phyloP scores from a whole-genome alignment of 2,329 filamentous ascomycete species.

The Byssothecium circinans region DNA sequence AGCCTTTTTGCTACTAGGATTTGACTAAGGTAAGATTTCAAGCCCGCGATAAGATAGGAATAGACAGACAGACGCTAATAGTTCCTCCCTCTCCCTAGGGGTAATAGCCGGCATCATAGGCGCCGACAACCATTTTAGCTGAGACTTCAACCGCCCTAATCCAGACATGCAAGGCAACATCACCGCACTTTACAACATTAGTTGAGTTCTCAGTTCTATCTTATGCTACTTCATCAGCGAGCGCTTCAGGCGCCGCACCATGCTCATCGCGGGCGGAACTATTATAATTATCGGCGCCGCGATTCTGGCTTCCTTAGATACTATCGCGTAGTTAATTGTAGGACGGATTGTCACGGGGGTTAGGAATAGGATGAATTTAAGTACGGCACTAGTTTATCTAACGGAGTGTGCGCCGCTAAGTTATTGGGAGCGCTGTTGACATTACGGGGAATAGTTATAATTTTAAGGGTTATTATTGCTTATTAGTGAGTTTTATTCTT shows the following conservation, averaged over 20 bases:
- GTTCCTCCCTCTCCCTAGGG: constrained; percentile 6
- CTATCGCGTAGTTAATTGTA: constrained; percentile 28
- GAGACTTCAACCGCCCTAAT: constrained; percentile 43
- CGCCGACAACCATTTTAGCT: constrained; percentile 46
- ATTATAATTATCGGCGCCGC: constrained; percentile 31
- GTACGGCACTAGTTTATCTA: constrained; percentile 9
- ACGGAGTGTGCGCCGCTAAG: constrained; percentile 10
- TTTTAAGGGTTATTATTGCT: constrained; percentile 52
- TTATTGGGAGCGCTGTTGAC: constrained; percentile 52
- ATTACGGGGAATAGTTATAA: constrained; percentile 52
- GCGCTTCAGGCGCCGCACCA: constrained; percentile 24
- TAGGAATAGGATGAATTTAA: constrained; percentile 31
- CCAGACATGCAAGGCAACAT: constrained; percentile 45
- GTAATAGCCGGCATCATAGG: constrained; percentile 41
- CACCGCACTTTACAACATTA: constrained; percentile 37
- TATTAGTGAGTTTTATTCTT: constrained; percentile 43
- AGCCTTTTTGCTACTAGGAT: constrained; percentile 22
- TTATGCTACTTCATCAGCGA: constrained; percentile 28
- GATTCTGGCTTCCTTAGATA: constrained; percentile 22
- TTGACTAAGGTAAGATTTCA: constrained; percentile 30
- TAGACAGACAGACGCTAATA: background rate
- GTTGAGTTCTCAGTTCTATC: constrained; percentile 29
- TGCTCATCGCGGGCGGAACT: constrained; percentile 25
- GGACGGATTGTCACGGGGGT: constrained; percentile 44
- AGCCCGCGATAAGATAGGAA: background rate